phyloP scores from a whole-genome alignment of 371 early-diverging fungal species.

The Apophysomyces elegans region DNA sequence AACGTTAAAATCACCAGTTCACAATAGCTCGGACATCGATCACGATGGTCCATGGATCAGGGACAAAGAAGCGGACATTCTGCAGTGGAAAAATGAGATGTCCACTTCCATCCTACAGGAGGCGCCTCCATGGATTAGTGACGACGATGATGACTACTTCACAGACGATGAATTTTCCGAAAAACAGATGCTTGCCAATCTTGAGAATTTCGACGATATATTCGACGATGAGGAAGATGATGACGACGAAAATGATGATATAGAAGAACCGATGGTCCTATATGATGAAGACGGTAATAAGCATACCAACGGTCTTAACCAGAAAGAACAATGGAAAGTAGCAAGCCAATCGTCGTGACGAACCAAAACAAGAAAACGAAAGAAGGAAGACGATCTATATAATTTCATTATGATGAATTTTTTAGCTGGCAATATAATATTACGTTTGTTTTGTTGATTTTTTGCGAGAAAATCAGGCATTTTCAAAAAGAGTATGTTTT shows the following conservation, averaged over 20 bases:
- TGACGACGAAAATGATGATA: constrained; percentile 13
- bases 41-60: background rate
- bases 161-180: background rate
- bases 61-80: background rate
- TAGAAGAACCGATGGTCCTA: constrained; percentile 7
- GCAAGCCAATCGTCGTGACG: background rate
- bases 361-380: background rate
- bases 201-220: constrained; percentile 38
- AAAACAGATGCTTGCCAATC: background rate
- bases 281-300: background rate
- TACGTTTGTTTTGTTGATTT: too few relatives aligned
- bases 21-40: constrained; percentile 7
- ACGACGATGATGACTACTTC: constrained; percentile 18
- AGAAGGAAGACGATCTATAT: too few relatives aligned
- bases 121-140: constrained; percentile 9
- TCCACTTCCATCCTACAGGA: constrained; percentile 13
- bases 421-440: too few relatives aligned
- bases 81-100: background rate
- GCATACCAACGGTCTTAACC: background rate
- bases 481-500: too few relatives aligned
- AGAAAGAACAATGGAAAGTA: background rate
- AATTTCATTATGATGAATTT: too few relatives aligned
- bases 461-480: too few relatives aligned
- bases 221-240: constrained; percentile 24
- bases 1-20: background rate